Evolutionary conservation across 2,329 filamentous ascomycete genomes (phyloP).

Genomic region (Sclerotinia spermophila): DNA sequence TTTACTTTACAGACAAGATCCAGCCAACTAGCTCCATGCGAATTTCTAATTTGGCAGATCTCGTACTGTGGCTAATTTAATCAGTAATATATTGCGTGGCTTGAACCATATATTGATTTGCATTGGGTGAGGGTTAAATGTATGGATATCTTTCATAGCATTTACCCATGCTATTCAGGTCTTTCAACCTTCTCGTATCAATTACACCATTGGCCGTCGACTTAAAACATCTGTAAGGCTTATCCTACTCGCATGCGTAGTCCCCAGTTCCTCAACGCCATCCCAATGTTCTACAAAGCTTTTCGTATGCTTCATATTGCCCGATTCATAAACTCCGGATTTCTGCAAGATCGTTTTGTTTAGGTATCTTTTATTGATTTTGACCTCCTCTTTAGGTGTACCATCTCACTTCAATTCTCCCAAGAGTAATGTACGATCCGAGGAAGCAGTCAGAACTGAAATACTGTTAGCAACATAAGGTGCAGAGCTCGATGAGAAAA

Average conservation of each 20-base stretch:
- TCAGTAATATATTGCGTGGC: conserved; percentile 1
- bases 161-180: conserved; percentile 2
- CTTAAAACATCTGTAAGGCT: conserved; percentile 8
- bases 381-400: not conserved
- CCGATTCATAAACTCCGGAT: not conserved
- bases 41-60: conserved; percentile 6
- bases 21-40: not conserved
- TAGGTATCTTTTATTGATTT: conserved; percentile 16
- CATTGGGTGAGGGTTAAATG: not conserved
- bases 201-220: conserved; percentile 11
- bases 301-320: not conserved
- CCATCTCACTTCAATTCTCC: conserved; percentile 67
- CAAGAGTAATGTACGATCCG: conserved; percentile 80
- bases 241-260: not conserved
- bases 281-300: not conserved
- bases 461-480: conserved; percentile 24
- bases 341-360: not conserved
- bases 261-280: not conserved
- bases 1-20: not conserved
- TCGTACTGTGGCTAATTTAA: not conserved
- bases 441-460: conserved; percentile 80
- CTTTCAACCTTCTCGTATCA: not conserved
- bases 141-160: not conserved
- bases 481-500: conserved; percentile 4
- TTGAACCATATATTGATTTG: conserved; percentile 9